Evolutionary conservation across 2,329 filamentous ascomycete species (phyloP), one percentile per base, ranked within the genome.

Genomic region (Trichoderma arundinaceum): DNA sequence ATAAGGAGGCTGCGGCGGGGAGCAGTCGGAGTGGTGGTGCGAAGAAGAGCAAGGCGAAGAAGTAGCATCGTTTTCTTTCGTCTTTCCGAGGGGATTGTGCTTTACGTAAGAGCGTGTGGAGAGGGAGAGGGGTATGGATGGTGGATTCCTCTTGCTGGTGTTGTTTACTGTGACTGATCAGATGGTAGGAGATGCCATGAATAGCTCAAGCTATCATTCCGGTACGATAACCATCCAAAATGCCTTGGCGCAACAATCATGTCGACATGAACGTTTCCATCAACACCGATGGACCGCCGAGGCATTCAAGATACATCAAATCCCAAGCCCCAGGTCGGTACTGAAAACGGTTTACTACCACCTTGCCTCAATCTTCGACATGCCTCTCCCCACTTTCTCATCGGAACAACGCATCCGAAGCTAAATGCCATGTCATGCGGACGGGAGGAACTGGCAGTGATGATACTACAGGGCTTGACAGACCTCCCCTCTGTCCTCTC

Each of bases 11-110:
- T 35, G 49, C 46, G 28, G 72, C 72, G 67, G 70, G 65, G 17
- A 73, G 66, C 66, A 68, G 69, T 17, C 65, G 67, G 19, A 79
- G 79, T 67, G 77, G 72, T 41, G 78, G 77, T 68, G 73, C 71
- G 19, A 79, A 74, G 67, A 79, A 74, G 68, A 69, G 58, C 4
- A 58, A 60, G 51, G 33, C n/a, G 22, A 65, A 41, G 51, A 49
- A 56, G 41, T 46, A 38, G 49, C 52, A 10, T 6, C 0, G 51
- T 5, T 33, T 1, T 5, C 5, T 22, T 15, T 3, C 1, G 8
- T 15, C 1, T 39, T 38, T 38, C 17, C 8, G 12, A 2, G n/a
- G 12, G 7, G 44, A 28, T 9, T 10, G 17, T 10, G 44, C 17
- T 15, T 48, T 12, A 22, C 6, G 17, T 9, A 10, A 38, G 35